Percentiles rank a stretch among this genome's conserved stretches.
Evolutionary conservation across 148 eudicot species (phyloP).

Genomic region (Tetragonia tetragonoides): DNA sequence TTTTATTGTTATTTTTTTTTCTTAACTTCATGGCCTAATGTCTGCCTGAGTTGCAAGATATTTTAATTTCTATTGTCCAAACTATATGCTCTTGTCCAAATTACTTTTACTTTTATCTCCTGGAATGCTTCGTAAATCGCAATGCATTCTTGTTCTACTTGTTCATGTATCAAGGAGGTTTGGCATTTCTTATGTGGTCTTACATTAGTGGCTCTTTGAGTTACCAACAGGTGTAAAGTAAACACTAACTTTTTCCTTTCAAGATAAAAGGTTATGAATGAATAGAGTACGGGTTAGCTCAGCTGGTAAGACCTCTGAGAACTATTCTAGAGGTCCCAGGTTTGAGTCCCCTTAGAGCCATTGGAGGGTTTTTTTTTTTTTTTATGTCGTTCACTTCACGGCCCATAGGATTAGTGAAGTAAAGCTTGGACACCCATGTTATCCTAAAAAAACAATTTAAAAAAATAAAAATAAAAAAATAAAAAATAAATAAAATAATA

Average conservation of each 20-base stretch:
- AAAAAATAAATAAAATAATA: too few species aligned
- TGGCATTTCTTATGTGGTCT: background rate
- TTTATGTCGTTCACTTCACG: too few species aligned
- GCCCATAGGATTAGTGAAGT: too few species aligned
- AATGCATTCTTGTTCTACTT: constrained; percentile 2
- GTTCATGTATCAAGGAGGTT: background rate
- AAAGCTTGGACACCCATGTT: too few species aligned
- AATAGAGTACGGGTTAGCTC: too few species aligned
- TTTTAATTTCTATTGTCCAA: background rate
- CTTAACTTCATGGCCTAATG: background rate
- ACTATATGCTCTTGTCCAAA: background rate
- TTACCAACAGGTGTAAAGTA: background rate
- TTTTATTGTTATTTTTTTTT: background rate
- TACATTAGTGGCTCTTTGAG: background rate
- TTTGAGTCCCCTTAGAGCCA: too few species aligned
- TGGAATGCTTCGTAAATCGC: background rate
- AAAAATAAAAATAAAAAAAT: too few species aligned
- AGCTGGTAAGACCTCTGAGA: too few species aligned
- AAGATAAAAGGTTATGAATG: too few species aligned
- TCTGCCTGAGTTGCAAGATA: background rate
- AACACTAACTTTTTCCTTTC: background rate
- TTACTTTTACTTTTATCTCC: background rate
- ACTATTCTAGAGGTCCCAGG: too few species aligned
- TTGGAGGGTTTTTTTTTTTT: too few species aligned
- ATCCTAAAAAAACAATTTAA: too few species aligned